Evolutionary conservation across 2,329 filamentous ascomycete species (phyloP), one percentile per base, ranked within the genome.

Genomic region (Stemphylium vesicarium): DNA sequence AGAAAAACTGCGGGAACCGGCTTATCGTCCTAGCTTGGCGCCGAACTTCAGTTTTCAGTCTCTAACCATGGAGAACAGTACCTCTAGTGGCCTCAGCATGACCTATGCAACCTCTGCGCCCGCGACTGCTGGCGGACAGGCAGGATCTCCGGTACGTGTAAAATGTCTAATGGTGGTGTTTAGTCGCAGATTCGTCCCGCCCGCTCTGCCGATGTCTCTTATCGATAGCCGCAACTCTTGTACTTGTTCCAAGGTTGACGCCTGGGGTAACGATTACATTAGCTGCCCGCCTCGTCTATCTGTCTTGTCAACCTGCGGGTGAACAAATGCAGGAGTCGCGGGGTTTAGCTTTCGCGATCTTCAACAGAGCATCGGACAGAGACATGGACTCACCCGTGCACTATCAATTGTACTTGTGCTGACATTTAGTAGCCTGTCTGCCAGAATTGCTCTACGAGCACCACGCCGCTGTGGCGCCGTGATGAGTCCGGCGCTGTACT

Each of bases 401-500:
- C 5, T 29, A 29, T 29, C 9, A 29, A 9, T 29, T 7, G 5
- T 72, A 29, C 48, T 36, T 29, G 36, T 57, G 46, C 60, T 65
- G 50, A 61, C 52, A n/a, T 1, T 33, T 10, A 16, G 15, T 77
- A 98, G 92, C 93, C 94, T 62, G 91, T 93, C 65, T 99, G 95
- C 78, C 91, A 96, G 77, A 99, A 99, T 77, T 99, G 95, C 79
- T 86, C 87, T 62, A 99, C 95, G 39, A 96, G 92, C 37, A 98
- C 93, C 47, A 99, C 95, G 40, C 95, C 95, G 37, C 81, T 99
- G 74, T 99, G 95, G 95, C 91, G 95, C 69, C 89, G 95, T 80
- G 95, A 99, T 83, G 95, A 99, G 81, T 87, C 89, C 70, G 95
- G 95, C 64, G 90, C 92, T 0, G 94, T 99, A 33, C 89, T 99